Base-by-base conservation (phyloP, 805 yeast species). In the Ogataea nakhonphanomensis region DNA sequence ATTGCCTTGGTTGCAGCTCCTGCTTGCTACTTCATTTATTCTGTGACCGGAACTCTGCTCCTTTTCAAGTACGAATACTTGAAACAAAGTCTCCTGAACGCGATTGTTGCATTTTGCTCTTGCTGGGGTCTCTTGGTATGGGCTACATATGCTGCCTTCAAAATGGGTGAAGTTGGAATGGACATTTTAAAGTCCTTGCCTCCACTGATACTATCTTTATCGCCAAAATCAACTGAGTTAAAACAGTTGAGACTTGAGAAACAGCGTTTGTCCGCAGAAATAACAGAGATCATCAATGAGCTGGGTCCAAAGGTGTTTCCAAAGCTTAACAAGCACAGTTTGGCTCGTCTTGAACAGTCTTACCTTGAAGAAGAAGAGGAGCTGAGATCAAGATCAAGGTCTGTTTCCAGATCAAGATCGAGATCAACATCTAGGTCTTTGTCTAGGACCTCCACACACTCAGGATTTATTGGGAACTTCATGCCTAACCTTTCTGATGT, bases 91-190 rank as follows among this genome's bases (percentile, higher is more conserved):
- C 40, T 41, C 43, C 41, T 28, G 12, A 34, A 25, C 12, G 30
- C 21, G 14, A 1, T 43, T 7, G 43, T 66, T 39, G 58, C 81
- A 14, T 66, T 75, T 44, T 57, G 75, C 32, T 62, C 74, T 51
- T 62, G 80, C 11, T 85, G 87, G 68, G 55, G 78, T 15, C 58
- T 79, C 11, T 78, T 93, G 44, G 87, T 80, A 1, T 59, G 74
- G 30, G 81, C 93, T 1, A 85, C 97, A 0, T 91, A 84, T 55
- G 81, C 95, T 17, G 95, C 98, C 0, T 73, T 93, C 53, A 71
- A 83, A 28, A 79, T 86, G 37, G 98, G 99, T 27, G 99, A 91
- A 59, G 85, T 83, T 41, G 99, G 99, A 22, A 71, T 88, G 78
- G 98, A 93, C 59, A 76, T 85, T 34, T 76, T 85, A 61, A 88